These are phyloP conservation scores for Athelia sp. DNA, from an alignment of 1,284 basidiomycete species.

Conservation along the genomic window DNA sequence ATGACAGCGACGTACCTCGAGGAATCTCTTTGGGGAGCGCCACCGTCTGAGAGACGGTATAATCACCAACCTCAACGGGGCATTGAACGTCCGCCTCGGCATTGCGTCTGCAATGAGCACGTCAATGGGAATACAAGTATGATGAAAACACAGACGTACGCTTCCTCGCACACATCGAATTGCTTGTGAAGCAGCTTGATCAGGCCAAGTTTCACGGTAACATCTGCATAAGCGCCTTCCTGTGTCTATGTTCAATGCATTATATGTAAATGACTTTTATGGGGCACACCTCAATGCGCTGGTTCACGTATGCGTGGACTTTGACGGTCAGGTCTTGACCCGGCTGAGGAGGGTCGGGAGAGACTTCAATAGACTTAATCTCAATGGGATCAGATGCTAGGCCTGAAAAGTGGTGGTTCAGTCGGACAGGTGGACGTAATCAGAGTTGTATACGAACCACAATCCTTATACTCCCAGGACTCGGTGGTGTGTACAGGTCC, in stretches of 20 bases:
- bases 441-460: constrained; percentile 40
- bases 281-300: constrained; percentile 61
- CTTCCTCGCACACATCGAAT: constrained; percentile 90
- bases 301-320: constrained; percentile 57
- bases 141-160: constrained; percentile 51
- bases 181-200: constrained; percentile 79
- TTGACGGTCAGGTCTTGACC: constrained; percentile 81
- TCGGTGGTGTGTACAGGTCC: constrained; percentile 30
- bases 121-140: constrained; percentile 1
- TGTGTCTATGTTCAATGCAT: constrained; percentile 26
- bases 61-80: constrained; percentile 68
- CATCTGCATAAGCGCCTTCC: constrained; percentile 90
- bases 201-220: constrained; percentile 83
- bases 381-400: constrained; percentile 40
- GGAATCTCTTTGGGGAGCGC: constrained; percentile 87
- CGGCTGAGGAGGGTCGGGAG: constrained; percentile 80
- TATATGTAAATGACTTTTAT: constrained; percentile 4
- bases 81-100: constrained; percentile 73
- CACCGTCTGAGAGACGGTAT: constrained; percentile 76
- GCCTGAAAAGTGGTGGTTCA: constrained; percentile 35
- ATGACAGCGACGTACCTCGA: constrained; percentile 42
- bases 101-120: constrained; percentile 44
- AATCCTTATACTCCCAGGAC: constrained; percentile 51
- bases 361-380: constrained; percentile 63
- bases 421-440: constrained; percentile 2